Conservation (phyloP, 2,329 filamentous ascomycete species). For the Monosporascus sp. region DNA sequence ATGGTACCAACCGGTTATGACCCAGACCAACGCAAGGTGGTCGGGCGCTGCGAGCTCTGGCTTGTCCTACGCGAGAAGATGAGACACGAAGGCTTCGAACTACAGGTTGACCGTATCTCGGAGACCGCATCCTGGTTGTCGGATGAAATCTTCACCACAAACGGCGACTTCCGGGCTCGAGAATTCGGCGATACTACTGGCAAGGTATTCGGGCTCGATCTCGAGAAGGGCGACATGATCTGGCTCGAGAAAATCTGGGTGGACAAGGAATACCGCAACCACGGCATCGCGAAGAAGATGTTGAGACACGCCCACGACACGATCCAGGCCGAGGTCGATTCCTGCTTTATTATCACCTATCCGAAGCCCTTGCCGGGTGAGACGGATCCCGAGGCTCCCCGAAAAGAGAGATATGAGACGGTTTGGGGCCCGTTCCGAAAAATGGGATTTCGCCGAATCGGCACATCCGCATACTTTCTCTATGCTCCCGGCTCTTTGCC, state of each 20-base stretch:
- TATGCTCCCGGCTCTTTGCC: background rate
- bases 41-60: background rate
- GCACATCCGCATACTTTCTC: background rate
- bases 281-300: background rate
- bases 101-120: background rate
- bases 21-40: background rate
- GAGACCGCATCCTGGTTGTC: background rate
- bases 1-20: background rate
- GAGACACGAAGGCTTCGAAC: background rate
- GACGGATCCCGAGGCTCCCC: too few relatives aligned
- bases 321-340: background rate
- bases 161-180: background rate
- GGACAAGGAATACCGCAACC: background rate
- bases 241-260: background rate
- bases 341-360: background rate
- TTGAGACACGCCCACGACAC: background rate
- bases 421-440: background rate
- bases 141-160: background rate
- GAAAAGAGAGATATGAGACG: background rate
- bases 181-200: background rate
- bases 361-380: background rate
- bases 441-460: background rate
- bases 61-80: background rate
- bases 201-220: background rate
- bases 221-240: background rate